Base-by-base conservation (phyloP, 1,139 yeast species). In the Debaryomycetaceae sp. region DNA sequence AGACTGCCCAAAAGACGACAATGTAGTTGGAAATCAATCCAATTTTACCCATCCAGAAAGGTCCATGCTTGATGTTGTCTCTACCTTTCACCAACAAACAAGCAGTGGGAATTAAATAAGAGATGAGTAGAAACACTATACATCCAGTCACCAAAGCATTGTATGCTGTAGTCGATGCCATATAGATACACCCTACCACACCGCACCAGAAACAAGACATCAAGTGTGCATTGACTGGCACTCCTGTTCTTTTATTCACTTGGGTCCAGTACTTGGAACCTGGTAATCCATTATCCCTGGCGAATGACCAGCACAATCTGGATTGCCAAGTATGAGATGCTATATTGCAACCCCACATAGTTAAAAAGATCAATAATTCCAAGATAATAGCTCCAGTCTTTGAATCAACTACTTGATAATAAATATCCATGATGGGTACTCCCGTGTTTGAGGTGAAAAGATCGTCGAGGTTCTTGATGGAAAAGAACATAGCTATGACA, bases 321-420 rank as follows among this genome's bases (percentile, higher is more conserved):
- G 88, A 83, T 66, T 81, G 87, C 87, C 89, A 83, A 4, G 91
- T 84, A 56, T 84, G 90, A 46, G 84, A 76, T 6, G 87, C 77
- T 50, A 84, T 81, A 48, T 81, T 81, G 61, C 90, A 84, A 36
- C 89, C 88, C 55, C 79, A 69, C 2, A 87, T 84, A 8, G 89
- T 83, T 43, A 79, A 67, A 45, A 82, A 66, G 42, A 84, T 71
- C 50, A 84, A 64, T 22, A 76, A 62, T 39, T 84, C 87, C 40
- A 85, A 69, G 47, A 80, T 72, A 37, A 81, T 63, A 3, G 87
- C 87, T 43, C 85, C 87, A 17, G 73, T 76, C 51, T 68, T 76
- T 56, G 71, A 78, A 5, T 66, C 66, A 34, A 81, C 57, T 2
- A 84, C 84, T 60, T 83, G 87, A 59, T 79, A 65, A 58, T 69